A percentile compares a stretch with the other conserved stretches of the same genome.
These are phyloP conservation scores for Erodium trifolium DNA, from an alignment of 441 rosid species.

Conservation along the genomic window DNA sequence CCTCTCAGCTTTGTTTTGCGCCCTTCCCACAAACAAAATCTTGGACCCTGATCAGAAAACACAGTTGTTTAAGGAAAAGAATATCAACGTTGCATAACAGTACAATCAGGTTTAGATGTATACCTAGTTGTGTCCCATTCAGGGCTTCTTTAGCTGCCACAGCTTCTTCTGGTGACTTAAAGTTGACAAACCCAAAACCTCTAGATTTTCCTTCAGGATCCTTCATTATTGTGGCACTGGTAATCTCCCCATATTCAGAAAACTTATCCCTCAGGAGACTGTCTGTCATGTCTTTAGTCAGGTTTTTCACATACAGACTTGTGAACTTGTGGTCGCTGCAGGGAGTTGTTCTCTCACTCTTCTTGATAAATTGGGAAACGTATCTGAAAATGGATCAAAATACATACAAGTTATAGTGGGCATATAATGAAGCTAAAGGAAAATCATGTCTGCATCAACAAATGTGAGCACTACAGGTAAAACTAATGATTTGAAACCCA, in stretches of 20 bases:
- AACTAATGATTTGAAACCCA: neutral
- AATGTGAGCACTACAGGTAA: neutral
- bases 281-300: constrained; percentile 40
- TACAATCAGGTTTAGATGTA: neutral
- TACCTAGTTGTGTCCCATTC: constrained; percentile 46
- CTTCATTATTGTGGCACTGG: constrained; percentile 45
- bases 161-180: constrained; percentile 51
- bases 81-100: neutral
- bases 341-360: constrained; percentile 40
- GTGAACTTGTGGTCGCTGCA: constrained; percentile 32
- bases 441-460: neutral
- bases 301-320: constrained; percentile 66
- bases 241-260: constrained; percentile 54
- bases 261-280: constrained; percentile 44
- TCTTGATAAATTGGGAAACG: constrained; percentile 59
- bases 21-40: constrained; percentile 62
- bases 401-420: constrained; percentile 11
- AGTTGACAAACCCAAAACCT: constrained; percentile 80
- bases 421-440: neutral
- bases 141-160: constrained; percentile 48
- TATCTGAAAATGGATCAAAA: constrained; percentile 33
- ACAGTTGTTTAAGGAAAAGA: neutral
- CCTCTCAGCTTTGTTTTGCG: constrained; percentile 66
- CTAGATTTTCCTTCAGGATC: constrained; percentile 48
- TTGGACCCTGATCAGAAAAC: constrained; percentile 41